Evolutionary conservation across 2,329 filamentous ascomycete genomes (phyloP).

Genomic region (Volutella citrinella): DNA sequence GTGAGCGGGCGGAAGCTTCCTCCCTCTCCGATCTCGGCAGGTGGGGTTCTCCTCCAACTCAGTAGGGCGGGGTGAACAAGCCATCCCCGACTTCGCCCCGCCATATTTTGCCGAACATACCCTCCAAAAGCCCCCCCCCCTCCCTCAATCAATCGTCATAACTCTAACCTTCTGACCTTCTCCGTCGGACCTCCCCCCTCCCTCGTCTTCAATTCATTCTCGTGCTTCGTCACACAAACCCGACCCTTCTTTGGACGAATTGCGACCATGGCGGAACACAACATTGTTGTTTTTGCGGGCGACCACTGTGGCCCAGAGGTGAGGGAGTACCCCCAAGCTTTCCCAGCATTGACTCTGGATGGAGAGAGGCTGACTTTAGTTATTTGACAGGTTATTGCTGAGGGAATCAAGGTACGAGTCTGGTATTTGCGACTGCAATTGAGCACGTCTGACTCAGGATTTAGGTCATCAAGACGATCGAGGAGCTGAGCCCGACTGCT

Average conservation of each 20-base stretch:
- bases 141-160: constrained; percentile 5
- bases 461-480: constrained; percentile 74
- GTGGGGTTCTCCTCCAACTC: constrained; percentile 10
- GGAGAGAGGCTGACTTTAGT: constrained; percentile 15
- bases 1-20: constrained; percentile 9
- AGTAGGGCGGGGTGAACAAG: constrained; percentile 5
- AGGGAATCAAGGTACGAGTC: constrained; percentile 72
- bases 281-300: constrained; percentile 75
- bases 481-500: constrained; percentile 65
- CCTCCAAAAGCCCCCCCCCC: not conserved
- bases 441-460: constrained; percentile 12
- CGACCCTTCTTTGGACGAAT: constrained; percentile 12
- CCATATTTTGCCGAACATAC: constrained; percentile 1
- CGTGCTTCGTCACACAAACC: constrained; percentile 9
- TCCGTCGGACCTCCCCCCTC: constrained; percentile 9
- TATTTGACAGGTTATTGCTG: constrained; percentile 62
- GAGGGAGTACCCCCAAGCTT: constrained; percentile 26
- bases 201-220: constrained; percentile 12
- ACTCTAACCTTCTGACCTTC: constrained; percentile 10
- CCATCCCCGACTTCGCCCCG: constrained; percentile 1
- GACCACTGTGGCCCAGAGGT: constrained; percentile 86
- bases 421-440: constrained; percentile 10
- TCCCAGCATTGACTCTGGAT: constrained; percentile 14
- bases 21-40: constrained; percentile 14
- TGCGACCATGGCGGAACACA: constrained; percentile 61